phyloP scores from a whole-genome alignment of 352 stramenopile genomes.

The Thalassiosira ordinaria region DNA sequence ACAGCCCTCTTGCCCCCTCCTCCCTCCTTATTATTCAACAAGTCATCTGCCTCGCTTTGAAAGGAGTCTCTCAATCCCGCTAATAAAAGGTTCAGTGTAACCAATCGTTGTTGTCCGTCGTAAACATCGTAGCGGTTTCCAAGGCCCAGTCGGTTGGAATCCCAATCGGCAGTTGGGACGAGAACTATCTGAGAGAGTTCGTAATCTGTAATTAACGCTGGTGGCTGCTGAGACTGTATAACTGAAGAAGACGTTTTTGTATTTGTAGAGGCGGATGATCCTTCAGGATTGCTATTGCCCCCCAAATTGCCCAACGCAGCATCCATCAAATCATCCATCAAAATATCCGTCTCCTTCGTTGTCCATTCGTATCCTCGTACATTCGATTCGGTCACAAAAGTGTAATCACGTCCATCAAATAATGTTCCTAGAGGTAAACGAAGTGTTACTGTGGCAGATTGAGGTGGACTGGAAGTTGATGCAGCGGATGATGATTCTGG shows the following conservation, averaged over 20 bases:
- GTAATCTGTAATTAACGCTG: constrained; percentile 45
- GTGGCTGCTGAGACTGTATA: no score
- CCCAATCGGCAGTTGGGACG: constrained; percentile 61
- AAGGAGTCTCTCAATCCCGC: constrained; percentile 61
- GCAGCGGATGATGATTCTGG: not conserved
- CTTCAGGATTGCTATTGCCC: no score
- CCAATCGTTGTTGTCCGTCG: constrained; percentile 64
- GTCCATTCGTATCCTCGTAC: constrained; percentile 65
- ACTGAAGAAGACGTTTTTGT: no score
- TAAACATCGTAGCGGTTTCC: constrained; percentile 65
- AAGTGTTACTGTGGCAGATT: constrained; percentile 51
- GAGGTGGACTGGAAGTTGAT: not conserved
- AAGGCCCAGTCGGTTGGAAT: constrained; percentile 36
- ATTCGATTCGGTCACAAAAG: constrained; percentile 61
- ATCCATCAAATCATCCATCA: constrained; percentile 66
- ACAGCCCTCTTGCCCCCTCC: constrained; percentile 32
- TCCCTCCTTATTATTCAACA: not conserved
- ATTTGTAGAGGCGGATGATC: no score
- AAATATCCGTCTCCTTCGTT: constrained; percentile 47
- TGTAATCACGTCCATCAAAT: constrained; percentile 66
- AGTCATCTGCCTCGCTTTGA: constrained; percentile 26
- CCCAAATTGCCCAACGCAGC: constrained; percentile 32
- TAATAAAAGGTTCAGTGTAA: constrained; percentile 62
- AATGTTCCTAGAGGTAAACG: constrained; percentile 60
- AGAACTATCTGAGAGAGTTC: constrained; percentile 69